Percentiles rank a stretch among this genome's conserved stretches.
These are phyloP conservation scores for Lachancea meyersii DNA, from an alignment of 805 yeast species.

Conservation along the genomic window DNA sequence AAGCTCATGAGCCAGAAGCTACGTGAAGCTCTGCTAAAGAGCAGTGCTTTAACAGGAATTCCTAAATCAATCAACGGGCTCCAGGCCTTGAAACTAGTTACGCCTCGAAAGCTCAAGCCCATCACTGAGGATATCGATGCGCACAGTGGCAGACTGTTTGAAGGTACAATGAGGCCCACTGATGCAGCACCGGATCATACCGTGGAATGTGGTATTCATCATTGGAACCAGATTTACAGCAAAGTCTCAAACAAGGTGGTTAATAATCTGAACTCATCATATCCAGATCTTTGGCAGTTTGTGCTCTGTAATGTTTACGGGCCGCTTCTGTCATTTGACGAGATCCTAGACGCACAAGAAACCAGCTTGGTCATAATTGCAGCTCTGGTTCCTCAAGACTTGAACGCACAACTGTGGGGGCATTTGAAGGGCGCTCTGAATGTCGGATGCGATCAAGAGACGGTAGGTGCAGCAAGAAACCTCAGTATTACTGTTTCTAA, in stretches of 20 bases:
- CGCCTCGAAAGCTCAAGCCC: slow-evolving; percentile 42
- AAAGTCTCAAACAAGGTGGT: slow-evolving; percentile 66
- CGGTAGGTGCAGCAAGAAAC: slow-evolving; percentile 52
- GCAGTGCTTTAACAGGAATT: slow-evolving; percentile 73
- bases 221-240: slow-evolving; percentile 72
- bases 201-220: slow-evolving; percentile 43
- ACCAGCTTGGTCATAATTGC: slow-evolving; percentile 74
- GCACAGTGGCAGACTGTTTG: not conserved
- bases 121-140: slow-evolving; percentile 4
- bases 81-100: slow-evolving; percentile 53
- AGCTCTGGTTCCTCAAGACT: slow-evolving; percentile 84
- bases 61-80: slow-evolving; percentile 82
- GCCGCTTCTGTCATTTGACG: slow-evolving; percentile 65
- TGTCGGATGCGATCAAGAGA: slow-evolving; percentile 63
- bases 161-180: slow-evolving; percentile 3
- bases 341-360: slow-evolving; percentile 56
- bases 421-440: slow-evolving; percentile 83
- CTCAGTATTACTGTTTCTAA: slow-evolving; percentile 58
- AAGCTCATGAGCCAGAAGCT: slow-evolving; percentile 43
- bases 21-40: slow-evolving; percentile 72
- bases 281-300: slow-evolving; percentile 79
- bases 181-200: slow-evolving; percentile 4
- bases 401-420: slow-evolving; percentile 87
- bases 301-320: slow-evolving; percentile 70
- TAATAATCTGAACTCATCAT: slow-evolving; percentile 62